Evolutionary conservation across 2,329 filamentous ascomycete species (phyloP), one percentile per base, ranked within the genome.

Genomic region (Xylariaceae sp.): DNA sequence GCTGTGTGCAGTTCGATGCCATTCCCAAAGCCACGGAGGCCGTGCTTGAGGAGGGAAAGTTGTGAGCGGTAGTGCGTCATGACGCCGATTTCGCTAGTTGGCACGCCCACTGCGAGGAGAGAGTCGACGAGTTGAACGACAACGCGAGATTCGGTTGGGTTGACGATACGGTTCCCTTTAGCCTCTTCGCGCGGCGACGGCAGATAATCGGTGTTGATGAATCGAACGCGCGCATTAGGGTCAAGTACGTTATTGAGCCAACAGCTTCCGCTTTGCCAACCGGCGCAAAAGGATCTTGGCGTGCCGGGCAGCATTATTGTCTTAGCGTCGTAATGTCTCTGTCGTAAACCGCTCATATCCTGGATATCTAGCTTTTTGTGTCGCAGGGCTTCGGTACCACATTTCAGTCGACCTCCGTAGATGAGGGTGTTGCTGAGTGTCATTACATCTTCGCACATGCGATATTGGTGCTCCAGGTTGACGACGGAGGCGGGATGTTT

Each of bases 371-470:
- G 78, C 45, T 82, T 85, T 39, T 83, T 83, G 35, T 76, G 76
- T 8, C 90, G 88, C 8, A 97, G 84, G 50, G 80, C 77, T 46
- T 87, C 79, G 3, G 86, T 95, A 29, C 94, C 94, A 67, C 94
- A 99, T 65, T 94, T 92, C 39, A 99, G 79, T 37, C 85, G 83
- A 3, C 91, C 92, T n/a, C 86, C 79, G 73, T 99, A 99, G 65
- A 99, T 96, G 53, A 99, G 80, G 1, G 83, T 88, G 70, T 96
- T 99, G 59, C 90, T 95, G 11, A 99, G 80, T 2, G 86, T 80
- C 92, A 97, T 97, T 57, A 99, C 88, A 58, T 99, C 94, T 62
- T 94, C 88, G 65, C 90, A 96, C 94, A 99, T 99, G 58, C 94
- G 89, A 68, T 99, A 99, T 69, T 99, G 94, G 66, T 96, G 91